These are phyloP conservation scores for Elongisporangium undulatum DNA, from an alignment of 352 stramenopile species.

Conservation along the genomic window DNA sequence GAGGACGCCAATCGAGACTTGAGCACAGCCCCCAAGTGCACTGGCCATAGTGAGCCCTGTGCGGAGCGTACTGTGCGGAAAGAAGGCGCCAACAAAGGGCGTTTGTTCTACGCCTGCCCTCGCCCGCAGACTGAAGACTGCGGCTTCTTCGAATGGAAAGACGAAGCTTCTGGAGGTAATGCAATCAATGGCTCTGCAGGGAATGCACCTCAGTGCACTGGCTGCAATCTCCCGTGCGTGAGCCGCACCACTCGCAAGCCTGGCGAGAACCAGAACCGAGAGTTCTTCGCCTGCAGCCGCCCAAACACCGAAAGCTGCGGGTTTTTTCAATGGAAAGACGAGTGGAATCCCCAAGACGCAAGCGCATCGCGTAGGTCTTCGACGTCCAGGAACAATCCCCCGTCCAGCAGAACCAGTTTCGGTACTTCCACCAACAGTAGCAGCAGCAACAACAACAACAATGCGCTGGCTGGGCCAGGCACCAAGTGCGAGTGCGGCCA, in stretches of 20 bases:
- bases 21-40: conserved; percentile 24
- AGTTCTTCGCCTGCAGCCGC: conserved; percentile 91
- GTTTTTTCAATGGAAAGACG: conserved; percentile 92
- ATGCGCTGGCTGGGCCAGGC: background rate
- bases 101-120: conserved; percentile 56
- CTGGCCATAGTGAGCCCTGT: conserved; percentile 58
- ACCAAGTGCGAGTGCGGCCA: conserved; percentile 46
- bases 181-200: background rate
- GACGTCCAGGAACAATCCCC: background rate
- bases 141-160: conserved; percentile 76
- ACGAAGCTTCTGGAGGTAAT: conserved; percentile 23
- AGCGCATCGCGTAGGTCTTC: background rate
- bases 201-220: conserved; percentile 29
- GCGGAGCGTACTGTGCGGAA: conserved; percentile 58
- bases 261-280: conserved; percentile 83
- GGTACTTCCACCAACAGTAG: background rate
- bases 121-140: conserved; percentile 52
- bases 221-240: conserved; percentile 37
- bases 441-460: background rate
- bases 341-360: conserved; percentile 14
- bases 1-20: conserved; percentile 29
- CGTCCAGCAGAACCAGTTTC: background rate
- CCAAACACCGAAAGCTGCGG: conserved; percentile 73
- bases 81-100: conserved; percentile 63
- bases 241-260: conserved; percentile 40